A percentile compares a stretch with the other conserved stretches of the same genome.
Evolutionary conservation across 352 stramenopile genomes (phyloP).

Genomic region (Globisporangium abappressorium): DNA sequence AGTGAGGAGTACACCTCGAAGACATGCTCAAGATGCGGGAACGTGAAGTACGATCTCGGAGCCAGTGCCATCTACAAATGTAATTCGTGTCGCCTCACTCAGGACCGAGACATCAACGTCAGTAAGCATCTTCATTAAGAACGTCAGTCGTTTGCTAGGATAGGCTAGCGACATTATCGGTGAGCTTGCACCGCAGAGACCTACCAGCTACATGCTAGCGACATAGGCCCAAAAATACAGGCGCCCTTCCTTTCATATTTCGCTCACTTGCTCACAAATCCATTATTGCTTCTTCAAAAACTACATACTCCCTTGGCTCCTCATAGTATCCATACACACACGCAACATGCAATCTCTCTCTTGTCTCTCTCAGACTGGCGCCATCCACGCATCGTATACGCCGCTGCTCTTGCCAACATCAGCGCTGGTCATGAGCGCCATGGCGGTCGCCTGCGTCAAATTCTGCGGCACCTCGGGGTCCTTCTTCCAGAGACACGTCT

Average conservation of each 20-base stretch:
- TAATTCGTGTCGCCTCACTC: too few relatives aligned
- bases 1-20: too few relatives aligned
- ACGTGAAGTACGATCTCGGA: too few relatives aligned
- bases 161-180: too few relatives aligned
- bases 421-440: constrained; percentile 8
- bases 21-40: too few relatives aligned
- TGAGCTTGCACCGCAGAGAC: too few relatives aligned
- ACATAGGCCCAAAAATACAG: not conserved
- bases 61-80: too few relatives aligned
- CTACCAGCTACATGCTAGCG: too few relatives aligned
- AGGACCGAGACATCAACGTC: too few relatives aligned
- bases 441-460: constrained; percentile 7
- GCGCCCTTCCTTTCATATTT: not conserved
- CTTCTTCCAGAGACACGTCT: constrained; percentile 41
- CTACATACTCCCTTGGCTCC: constrained; percentile 1
- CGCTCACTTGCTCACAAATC: not conserved
- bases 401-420: constrained; percentile 1
- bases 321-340: constrained; percentile 1
- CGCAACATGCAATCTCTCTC: not conserved
- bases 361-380: not conserved
- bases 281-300: not conserved
- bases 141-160: too few relatives aligned
- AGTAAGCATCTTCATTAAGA: too few relatives aligned
- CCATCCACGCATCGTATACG: constrained; percentile 36
- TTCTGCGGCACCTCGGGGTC: not conserved